A percentile compares a stretch with the other conserved stretches of the same genome.
Conservation (phyloP, 352 stramenopile genomes). For the Phytophthora meadii region DNA sequence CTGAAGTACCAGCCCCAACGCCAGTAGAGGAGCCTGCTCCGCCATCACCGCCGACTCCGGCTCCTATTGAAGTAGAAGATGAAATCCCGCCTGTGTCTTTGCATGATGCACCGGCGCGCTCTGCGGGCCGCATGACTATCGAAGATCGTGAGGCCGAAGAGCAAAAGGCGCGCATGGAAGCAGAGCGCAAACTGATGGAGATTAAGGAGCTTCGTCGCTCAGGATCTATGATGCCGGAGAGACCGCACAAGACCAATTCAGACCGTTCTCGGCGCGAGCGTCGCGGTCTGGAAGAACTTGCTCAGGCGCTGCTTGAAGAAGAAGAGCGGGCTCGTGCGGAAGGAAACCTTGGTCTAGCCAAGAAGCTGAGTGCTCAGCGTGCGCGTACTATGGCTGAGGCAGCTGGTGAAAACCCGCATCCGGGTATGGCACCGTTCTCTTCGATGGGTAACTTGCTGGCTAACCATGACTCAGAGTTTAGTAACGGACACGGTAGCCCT, state of each 20-base stretch:
- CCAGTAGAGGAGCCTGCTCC: conserved; percentile 12
- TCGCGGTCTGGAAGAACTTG: conserved; percentile 79
- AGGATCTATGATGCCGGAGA: conserved; percentile 68
- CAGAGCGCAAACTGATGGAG: conserved; percentile 84
- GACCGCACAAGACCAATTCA: conserved; percentile 59
- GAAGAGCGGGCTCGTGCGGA: conserved; percentile 83
- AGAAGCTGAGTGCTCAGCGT: conserved; percentile 83
- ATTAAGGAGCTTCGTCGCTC: conserved; percentile 78
- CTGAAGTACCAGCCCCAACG: conserved; percentile 3
- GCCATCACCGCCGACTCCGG: conserved; percentile 23
- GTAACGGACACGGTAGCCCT: conserved; percentile 36
- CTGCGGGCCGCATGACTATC: conserved; percentile 44
- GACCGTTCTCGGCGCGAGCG: conserved; percentile 78
- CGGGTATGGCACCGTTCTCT: conserved; percentile 45
- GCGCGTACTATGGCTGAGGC: conserved; percentile 75
- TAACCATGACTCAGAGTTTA: conserved; percentile 19
- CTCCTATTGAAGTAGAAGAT: conserved; percentile 29
- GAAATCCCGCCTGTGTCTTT: conserved; percentile 30
- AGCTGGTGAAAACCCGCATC: conserved; percentile 42
- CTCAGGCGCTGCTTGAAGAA: conserved; percentile 79
- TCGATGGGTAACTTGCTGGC: conserved; percentile 54
- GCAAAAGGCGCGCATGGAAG: conserved; percentile 75
- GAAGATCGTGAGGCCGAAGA: conserved; percentile 77
- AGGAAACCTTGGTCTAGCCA: conserved; percentile 74
- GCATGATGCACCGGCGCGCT: conserved; percentile 38